Evolutionary conservation across 768 basidiomycete genomes (phyloP).

Genomic region (Mycena rosella): DNA sequence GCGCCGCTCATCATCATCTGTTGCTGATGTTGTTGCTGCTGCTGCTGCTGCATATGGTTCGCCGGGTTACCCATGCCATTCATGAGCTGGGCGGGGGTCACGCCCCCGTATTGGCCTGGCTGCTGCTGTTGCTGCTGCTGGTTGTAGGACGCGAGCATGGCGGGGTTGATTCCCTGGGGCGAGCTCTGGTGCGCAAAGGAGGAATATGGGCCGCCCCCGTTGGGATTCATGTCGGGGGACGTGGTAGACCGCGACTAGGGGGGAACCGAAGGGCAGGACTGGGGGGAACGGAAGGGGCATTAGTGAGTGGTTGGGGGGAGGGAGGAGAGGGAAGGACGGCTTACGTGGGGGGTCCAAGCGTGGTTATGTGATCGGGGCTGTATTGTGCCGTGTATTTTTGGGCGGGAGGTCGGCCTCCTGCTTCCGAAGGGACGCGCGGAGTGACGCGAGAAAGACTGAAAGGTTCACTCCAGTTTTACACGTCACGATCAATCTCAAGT

Average conservation of each 20-base stretch:
- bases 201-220: slow-evolving; percentile 24
- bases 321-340: neutral
- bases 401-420: slow-evolving; percentile 15
- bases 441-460: slow-evolving; percentile 1
- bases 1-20: slow-evolving; percentile 33
- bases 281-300: slow-evolving; percentile 7
- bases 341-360: slow-evolving; percentile 31
- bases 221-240: slow-evolving; percentile 24
- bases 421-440: slow-evolving; percentile 27
- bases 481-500: neutral
- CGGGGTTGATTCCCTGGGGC: slow-evolving; percentile 36
- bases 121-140: slow-evolving; percentile 17
- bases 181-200: slow-evolving; percentile 20
- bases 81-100: slow-evolving; percentile 31
- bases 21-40: slow-evolving; percentile 30
- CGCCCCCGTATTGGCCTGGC: slow-evolving; percentile 17
- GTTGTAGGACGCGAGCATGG: slow-evolving; percentile 37
- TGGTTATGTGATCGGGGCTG: slow-evolving; percentile 17
- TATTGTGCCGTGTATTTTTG: slow-evolving; percentile 14
- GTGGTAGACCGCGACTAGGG: neutral
- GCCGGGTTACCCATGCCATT: slow-evolving; percentile 30
- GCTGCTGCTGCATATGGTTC: slow-evolving; percentile 34
- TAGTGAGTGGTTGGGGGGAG: neutral
- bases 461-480: neutral
- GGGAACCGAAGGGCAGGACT: slow-evolving; percentile 1